A percentile compares a stretch with the other conserved stretches of the same genome.
Evolutionary conservation across 129 eudicot genomes (phyloP).

Genomic region (Flaveria robusta): DNA sequence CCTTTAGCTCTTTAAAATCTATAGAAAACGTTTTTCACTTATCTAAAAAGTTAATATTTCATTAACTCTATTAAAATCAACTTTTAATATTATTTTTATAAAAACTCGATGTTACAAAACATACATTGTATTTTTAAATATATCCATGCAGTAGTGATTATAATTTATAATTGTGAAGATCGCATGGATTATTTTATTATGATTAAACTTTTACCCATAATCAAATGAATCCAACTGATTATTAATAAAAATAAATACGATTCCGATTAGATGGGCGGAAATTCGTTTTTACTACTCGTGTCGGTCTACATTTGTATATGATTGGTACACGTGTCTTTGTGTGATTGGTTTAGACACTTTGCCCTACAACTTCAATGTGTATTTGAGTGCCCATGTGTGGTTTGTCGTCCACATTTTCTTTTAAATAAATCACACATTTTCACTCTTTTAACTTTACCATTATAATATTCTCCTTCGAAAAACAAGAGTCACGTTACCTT

Average conservation of each 20-base stretch:
- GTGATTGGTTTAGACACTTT: neutral
- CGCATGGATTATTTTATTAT: neutral
- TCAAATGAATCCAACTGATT: neutral
- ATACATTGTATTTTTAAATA: neutral
- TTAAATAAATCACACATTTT: slow-evolving; percentile 14
- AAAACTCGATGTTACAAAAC: neutral
- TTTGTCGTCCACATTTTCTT: slow-evolving; percentile 14
- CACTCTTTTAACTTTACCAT: neutral
- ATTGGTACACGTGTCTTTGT: slow-evolving; percentile 14
- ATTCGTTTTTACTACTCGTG: slow-evolving; percentile 5
- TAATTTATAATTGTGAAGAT: neutral
- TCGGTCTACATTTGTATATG: slow-evolving; percentile 4
- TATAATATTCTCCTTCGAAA: neutral
- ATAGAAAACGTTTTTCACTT: no score
- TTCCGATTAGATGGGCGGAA: slow-evolving; percentile 26
- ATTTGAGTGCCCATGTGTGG: slow-evolving; percentile 31
- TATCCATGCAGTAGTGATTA: neutral
- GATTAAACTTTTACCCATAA: neutral
- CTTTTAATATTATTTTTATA: neutral
- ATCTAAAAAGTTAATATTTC: no score
- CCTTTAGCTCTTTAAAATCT: no score
- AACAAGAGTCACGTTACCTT: slow-evolving; percentile 12
- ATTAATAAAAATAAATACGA: neutral
- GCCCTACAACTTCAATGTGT: slow-evolving; percentile 26
- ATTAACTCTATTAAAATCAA: no score